Conservation (phyloP, 2,329 filamentous ascomycete species). For the Penicillium sp. region DNA sequence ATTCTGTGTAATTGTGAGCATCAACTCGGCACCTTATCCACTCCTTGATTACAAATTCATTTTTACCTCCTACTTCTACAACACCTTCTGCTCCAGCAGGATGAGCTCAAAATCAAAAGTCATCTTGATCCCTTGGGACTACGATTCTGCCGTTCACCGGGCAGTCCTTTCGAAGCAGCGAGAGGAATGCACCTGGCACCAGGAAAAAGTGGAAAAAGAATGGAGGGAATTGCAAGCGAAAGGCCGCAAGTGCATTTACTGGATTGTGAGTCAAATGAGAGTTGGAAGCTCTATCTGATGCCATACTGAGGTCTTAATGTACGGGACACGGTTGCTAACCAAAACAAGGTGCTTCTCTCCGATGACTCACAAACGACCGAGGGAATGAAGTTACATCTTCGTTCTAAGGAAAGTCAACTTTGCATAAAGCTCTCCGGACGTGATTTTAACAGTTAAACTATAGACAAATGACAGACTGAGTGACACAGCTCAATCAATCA, state of each 20-base stretch:
- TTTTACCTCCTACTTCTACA: not conserved
- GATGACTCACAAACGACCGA: constrained; percentile 6
- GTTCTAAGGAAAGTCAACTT: not conserved
- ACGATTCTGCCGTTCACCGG: constrained; percentile 12
- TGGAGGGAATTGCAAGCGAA: constrained; percentile 16
- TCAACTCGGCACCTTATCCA: not conserved
- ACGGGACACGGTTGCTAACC: not conserved
- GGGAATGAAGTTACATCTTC: not conserved
- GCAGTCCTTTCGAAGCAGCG: constrained; percentile 15
- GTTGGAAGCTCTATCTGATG: not conserved
- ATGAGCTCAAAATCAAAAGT: constrained; percentile 10
- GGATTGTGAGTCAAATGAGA: constrained; percentile 17
- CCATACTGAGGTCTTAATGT: not conserved
- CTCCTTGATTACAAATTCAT: not conserved
- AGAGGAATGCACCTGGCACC: constrained; percentile 20
- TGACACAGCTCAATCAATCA: constrained; percentile 19
- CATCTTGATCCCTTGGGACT: constrained; percentile 20
- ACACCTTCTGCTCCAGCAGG: not conserved
- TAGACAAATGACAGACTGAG: constrained; percentile 7
- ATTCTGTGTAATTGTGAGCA: not conserved
- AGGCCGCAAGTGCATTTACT: constrained; percentile 23
- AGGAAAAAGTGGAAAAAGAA: constrained; percentile 16
- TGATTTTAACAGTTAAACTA: not conserved
- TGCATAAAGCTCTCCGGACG: not conserved
- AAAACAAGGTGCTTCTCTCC: not conserved